A percentile compares a stretch with the other conserved stretches of the same genome.
These are phyloP conservation scores for Corylus avellana DNA, from an alignment of 306 rosid species.

Conservation along the genomic window DNA sequence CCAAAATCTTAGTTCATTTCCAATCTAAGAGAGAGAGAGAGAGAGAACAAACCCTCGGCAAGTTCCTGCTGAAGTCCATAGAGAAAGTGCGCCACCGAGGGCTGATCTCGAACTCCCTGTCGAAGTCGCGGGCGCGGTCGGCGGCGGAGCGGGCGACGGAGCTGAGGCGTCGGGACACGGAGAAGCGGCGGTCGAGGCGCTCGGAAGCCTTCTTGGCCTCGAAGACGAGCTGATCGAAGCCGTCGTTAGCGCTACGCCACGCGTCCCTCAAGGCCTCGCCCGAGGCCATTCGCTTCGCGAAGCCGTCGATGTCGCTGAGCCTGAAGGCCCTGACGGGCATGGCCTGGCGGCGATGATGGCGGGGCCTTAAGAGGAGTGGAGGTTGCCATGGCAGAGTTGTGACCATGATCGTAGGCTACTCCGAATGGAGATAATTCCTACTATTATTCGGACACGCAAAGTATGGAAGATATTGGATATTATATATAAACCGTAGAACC, in stretches of 20 bases:
- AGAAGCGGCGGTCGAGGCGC: slow-evolving; percentile 73
- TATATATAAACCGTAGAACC: no score
- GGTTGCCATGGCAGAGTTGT: slow-evolving; percentile 51
- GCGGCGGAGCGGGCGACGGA: slow-evolving; percentile 54
- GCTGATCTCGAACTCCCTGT: slow-evolving; percentile 84
- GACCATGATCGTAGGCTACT: slow-evolving; percentile 39
- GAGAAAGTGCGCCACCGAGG: slow-evolving; percentile 64
- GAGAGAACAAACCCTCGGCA: slow-evolving; percentile 65
- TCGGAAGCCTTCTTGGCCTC: slow-evolving; percentile 90
- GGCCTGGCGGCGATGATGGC: not conserved
- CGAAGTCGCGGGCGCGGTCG: slow-evolving; percentile 72
- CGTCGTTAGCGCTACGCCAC: slow-evolving; percentile 84
- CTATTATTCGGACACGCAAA: no score
- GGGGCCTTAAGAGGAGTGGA: slow-evolving; percentile 12
- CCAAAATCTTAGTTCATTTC: not conserved
- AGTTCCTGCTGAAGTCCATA: slow-evolving; percentile 70
- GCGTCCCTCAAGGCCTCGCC: slow-evolving; percentile 76
- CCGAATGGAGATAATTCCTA: no score
- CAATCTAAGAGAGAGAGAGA: slow-evolving; percentile 5
- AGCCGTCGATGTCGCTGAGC: slow-evolving; percentile 59
- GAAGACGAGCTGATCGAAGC: slow-evolving; percentile 67
- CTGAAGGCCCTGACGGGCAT: slow-evolving; percentile 41
- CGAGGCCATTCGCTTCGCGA: slow-evolving; percentile 48
- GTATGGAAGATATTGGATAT: no score
- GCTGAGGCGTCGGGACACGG: slow-evolving; percentile 51